Evolutionary conservation across 257 asterid genomes (phyloP).

Genomic region (Eustoma russellianum): DNA sequence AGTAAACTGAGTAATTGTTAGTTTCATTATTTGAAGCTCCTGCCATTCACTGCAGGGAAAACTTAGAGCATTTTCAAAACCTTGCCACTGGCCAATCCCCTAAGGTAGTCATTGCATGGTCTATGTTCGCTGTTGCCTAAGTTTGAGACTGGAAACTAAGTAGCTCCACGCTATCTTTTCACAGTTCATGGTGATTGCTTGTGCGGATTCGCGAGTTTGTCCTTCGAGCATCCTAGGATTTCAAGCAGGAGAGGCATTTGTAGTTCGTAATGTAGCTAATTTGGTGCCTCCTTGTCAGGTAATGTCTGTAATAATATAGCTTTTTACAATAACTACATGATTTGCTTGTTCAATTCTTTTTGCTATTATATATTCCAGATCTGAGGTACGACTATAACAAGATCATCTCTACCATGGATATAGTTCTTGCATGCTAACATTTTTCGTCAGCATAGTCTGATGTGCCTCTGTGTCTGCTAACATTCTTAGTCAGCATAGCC

Average conservation of each 20-base stretch:
- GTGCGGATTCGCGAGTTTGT: constrained; percentile 97
- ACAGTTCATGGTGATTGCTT: constrained; percentile 97
- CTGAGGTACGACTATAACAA: constrained; percentile 2
- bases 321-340: not conserved
- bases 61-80: constrained; percentile 49
- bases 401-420: not conserved
- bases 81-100: constrained; percentile 77
- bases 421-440: not conserved
- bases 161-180: constrained; percentile 24
- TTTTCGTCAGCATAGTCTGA: too few species aligned
- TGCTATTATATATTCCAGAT: not conserved
- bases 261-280: constrained; percentile 84
- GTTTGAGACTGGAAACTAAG: not conserved
- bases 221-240: constrained; percentile 86
- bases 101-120: constrained; percentile 38
- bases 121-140: not conserved
- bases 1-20: not conserved
- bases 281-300: constrained; percentile 93
- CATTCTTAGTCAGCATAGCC: too few species aligned
- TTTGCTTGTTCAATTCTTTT: too few species aligned
- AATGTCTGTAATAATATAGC: not conserved
- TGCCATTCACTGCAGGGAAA: constrained; percentile 36
- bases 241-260: constrained; percentile 95
- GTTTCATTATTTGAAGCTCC: not conserved
- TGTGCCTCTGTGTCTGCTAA: too few species aligned